Percentiles rank a stretch among this genome's conserved stretches.
These are phyloP conservation scores for Talaromyces islandicus DNA, from an alignment of 2,329 filamentous ascomycete genomes.

Conservation along the genomic window DNA sequence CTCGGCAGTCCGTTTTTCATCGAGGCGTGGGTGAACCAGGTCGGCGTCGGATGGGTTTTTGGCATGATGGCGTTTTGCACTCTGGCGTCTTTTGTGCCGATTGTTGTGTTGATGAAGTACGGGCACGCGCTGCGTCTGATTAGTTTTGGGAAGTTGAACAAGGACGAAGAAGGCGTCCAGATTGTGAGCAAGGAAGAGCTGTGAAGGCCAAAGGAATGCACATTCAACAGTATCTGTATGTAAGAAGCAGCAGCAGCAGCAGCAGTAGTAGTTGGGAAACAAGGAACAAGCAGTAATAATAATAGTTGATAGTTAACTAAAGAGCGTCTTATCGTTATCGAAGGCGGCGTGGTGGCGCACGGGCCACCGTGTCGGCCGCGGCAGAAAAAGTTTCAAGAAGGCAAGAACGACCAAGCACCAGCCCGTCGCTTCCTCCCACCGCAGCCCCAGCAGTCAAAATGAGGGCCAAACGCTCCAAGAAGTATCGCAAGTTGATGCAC, in stretches of 20 bases:
- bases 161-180: conserved; percentile 8
- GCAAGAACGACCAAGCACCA: background rate
- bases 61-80: conserved; percentile 7
- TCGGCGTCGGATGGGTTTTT: conserved; percentile 9
- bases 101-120: conserved; percentile 5
- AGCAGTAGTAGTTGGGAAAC: background rate
- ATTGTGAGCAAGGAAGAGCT: background rate
- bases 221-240: too few species aligned
- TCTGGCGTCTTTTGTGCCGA: conserved; percentile 2
- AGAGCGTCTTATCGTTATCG: conserved; percentile 8
- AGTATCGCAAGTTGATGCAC: conserved; percentile 88
- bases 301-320: background rate
- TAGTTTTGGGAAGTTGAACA: conserved; percentile 5
- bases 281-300: background rate
- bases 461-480: conserved; percentile 64
- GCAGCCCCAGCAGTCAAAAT: conserved; percentile 38
- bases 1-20: conserved; percentile 9
- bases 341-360: conserved; percentile 12
- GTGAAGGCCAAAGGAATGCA: too few species aligned
- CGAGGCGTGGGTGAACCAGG: conserved; percentile 1
- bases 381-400: conserved; percentile 23
- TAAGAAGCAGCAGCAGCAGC: background rate
- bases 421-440: conserved; percentile 1
- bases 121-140: conserved; percentile 4
- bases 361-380: conserved; percentile 18